These are phyloP conservation scores for Amanita pallidorosea DNA, from an alignment of 768 basidiomycete genomes.

Conservation along the genomic window DNA sequence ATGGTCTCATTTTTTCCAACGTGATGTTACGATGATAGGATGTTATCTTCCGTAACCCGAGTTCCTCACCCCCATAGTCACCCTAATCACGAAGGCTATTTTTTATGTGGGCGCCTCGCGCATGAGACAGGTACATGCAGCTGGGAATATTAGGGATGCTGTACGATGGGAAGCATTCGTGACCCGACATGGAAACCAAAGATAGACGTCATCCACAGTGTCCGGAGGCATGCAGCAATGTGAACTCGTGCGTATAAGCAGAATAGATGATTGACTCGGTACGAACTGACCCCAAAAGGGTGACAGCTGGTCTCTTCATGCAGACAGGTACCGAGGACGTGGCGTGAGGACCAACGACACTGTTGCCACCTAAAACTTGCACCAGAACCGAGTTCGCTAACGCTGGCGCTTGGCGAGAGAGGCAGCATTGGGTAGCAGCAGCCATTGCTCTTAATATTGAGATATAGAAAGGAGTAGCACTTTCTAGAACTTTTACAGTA, in stretches of 20 bases:
- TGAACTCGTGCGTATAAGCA: not conserved
- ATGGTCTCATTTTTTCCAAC: not conserved
- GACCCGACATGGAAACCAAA: not conserved
- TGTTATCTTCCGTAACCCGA: not conserved
- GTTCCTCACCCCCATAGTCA: not conserved
- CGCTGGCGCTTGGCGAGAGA: not conserved
- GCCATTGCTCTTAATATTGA: conserved; percentile 12
- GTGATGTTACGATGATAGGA: not conserved
- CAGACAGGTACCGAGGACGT: conserved; percentile 1
- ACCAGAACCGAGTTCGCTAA: not conserved
- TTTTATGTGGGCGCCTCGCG: not conserved
- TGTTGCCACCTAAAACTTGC: not conserved
- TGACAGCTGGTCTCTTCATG: not conserved
- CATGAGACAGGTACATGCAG: not conserved
- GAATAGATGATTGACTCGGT: not conserved
- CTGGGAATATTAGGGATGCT: not conserved
- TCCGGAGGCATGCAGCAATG: not conserved
- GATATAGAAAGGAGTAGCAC: conserved; percentile 13
- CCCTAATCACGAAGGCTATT: not conserved
- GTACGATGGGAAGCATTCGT: not conserved
- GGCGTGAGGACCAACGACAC: conserved; percentile 4
- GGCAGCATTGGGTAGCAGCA: conserved; percentile 13
- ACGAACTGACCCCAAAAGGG: not conserved
- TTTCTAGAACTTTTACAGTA: conserved; percentile 16
- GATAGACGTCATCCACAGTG: not conserved